Base-by-base conservation (phyloP, 2,329 filamentous ascomycete species). In the Peltaster fructicola region DNA sequence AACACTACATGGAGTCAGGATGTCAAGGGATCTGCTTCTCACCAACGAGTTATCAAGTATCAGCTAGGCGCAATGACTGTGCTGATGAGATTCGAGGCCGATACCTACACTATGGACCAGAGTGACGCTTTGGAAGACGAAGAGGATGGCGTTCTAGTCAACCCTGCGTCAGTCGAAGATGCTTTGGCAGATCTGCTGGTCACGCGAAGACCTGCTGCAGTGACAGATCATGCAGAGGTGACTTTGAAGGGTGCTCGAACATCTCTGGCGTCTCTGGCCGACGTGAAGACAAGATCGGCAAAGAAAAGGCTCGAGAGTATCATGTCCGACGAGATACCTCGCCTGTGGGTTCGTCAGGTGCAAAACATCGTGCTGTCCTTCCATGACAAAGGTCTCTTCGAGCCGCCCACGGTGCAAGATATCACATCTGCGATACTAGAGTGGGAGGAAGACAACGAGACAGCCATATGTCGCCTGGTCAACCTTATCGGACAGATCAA, bases 21-120 rank as follows among this genome's bases (percentile, higher is more conserved):
- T 1, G 61, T 68, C 1, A 56, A 53, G 22, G 53, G 56, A 0
- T 77, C 71, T 0, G 49, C 47, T 2, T 68, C 66, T 0, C 68
- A 79, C 31, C 71, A 79, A 38, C 56, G 72, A 2, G 39, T 78
- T 6, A 37, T 78, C 1, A 46, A 49, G 3, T 78, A 77, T 32
- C 31, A 48, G 0, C 66, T 79, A 35, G 67, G 54, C 0, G 61
- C 53, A 1, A 38, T 71, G 7, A 45, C 47, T 0, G 55, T 58
- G 23, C 31, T 72, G 3, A 46, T 75, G 1, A 58, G 69, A 1
- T 70, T 60, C 23, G 65, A 69, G 39, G 54, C 50, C 0, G 69
- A 76, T 40, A 70, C 67, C 0, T 74, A 68, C 31, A 35, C 60
- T 9, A 26, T 18, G 12, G 13, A 29, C 8, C 10, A 29, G 11